phyloP scores from a whole-genome alignment of 140 eudicot genomes.

The Erigeron philadelphicus region DNA sequence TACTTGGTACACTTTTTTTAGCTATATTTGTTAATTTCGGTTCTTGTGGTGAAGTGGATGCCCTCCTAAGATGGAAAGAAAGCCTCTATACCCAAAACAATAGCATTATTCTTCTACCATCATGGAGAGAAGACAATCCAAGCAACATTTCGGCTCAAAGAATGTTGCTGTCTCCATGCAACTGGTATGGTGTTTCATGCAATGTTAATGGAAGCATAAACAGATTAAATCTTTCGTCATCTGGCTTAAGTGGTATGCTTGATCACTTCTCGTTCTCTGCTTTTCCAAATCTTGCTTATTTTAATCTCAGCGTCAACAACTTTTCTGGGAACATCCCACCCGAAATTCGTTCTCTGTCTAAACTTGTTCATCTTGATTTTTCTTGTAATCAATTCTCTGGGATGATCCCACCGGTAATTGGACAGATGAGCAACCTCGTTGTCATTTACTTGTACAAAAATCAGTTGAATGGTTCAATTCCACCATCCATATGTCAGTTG shows the following conservation, averaged over 20 bases:
- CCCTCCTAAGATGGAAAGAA: conserved; percentile 37
- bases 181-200: conserved; percentile 42
- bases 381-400: conserved; percentile 25
- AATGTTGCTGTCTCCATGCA: conserved; percentile 28
- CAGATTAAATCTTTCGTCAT: conserved; percentile 27
- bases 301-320: conserved; percentile 16
- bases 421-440: conserved; percentile 8
- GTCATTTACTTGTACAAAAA: conserved; percentile 16
- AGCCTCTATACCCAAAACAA: conserved; percentile 26
- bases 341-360: conserved; percentile 8
- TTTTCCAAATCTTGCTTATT: conserved; percentile 19
- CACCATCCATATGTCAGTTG: conserved; percentile 20
- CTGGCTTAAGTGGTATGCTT: conserved; percentile 31
- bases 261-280: conserved; percentile 20
- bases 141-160: no score
- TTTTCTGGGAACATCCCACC: conserved; percentile 36
- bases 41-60: conserved; percentile 20
- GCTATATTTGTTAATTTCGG: not conserved
- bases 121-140: conserved; percentile 22
- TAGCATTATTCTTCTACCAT: conserved; percentile 10
- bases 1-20: no score
- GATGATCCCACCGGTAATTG: conserved; percentile 27
- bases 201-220: conserved; percentile 21
- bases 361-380: conserved; percentile 23
- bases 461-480: conserved; percentile 25